phyloP scores from a whole-genome alignment of 768 basidiomycete species.

The Podaxis sp. region DNA sequence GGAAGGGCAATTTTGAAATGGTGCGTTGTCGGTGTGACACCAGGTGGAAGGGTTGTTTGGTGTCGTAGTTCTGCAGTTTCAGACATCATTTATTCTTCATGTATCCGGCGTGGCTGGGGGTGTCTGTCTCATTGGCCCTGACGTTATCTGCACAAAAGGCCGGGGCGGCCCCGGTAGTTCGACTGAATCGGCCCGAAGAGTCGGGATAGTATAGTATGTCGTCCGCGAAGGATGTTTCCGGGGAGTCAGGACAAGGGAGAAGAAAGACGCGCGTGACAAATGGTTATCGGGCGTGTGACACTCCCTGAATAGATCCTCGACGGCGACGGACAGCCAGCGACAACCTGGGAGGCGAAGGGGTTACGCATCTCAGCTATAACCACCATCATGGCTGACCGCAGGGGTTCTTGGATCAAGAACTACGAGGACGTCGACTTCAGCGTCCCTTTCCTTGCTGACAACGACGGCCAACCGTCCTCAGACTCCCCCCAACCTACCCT shows the following conservation, averaged over 20 bases:
- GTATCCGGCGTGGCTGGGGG: neutral
- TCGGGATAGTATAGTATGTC: neutral
- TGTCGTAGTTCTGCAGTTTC: neutral
- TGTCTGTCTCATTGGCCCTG: neutral
- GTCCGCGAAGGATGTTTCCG: neutral
- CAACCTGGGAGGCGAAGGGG: neutral
- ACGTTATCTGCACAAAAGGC: neutral
- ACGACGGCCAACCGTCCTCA: neutral
- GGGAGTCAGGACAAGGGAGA: neutral
- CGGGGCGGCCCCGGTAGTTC: neutral
- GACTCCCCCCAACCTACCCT: neutral
- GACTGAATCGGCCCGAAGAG: neutral
- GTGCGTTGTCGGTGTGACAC: neutral
- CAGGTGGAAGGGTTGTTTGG: neutral
- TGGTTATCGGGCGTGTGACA: neutral
- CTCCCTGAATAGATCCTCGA: neutral
- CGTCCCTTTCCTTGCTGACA: constrained; percentile 11
- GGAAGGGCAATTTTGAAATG: neutral
- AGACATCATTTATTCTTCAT: neutral
- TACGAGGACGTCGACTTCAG: constrained; percentile 23
- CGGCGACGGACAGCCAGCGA: neutral
- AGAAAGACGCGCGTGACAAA: neutral
- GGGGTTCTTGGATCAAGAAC: constrained; percentile 21
- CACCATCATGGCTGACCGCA: constrained; percentile 12
- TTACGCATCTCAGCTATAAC: neutral